Evolutionary conservation across 129 eudicot genomes (phyloP).

Genomic region (Arctium lappa): DNA sequence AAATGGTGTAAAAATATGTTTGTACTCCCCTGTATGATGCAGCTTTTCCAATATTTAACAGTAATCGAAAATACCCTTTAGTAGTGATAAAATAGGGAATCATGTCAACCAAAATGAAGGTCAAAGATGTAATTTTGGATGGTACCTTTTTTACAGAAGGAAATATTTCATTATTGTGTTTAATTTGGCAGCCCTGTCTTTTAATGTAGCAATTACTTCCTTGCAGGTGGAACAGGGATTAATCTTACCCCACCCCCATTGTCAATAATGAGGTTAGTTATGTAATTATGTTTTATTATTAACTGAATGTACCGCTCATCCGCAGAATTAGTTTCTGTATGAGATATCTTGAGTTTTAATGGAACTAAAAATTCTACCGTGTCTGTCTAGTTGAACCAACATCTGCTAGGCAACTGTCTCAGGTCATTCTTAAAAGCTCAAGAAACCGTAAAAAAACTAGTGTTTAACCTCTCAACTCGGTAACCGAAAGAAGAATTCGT

Average conservation of each 20-base stretch:
- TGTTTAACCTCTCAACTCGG: too few relatives aligned
- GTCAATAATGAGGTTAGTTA: conserved; percentile 71
- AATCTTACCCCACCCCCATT: conserved; percentile 90
- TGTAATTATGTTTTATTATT: neutral
- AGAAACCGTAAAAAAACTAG: too few relatives aligned
- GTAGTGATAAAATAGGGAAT: neutral
- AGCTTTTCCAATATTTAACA: neutral
- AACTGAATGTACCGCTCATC: neutral
- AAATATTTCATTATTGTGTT: conserved; percentile 7
- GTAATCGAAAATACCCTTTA: neutral
- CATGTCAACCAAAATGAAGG: conserved; percentile 2
- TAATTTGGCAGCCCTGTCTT: neutral
- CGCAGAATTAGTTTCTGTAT: neutral
- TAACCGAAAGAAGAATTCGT: too few relatives aligned
- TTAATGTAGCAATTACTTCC: conserved; percentile 15
- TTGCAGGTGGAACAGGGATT: conserved; percentile 95
- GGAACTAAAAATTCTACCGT: neutral
- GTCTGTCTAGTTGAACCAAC: neutral
- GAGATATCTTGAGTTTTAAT: neutral
- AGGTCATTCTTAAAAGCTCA: too few relatives aligned
- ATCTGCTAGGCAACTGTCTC: too few relatives aligned
- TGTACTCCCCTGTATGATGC: neutral
- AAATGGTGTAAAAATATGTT: neutral
- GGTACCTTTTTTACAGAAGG: neutral
- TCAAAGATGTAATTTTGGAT: neutral